Base-by-base conservation (phyloP, 2,329 filamentous ascomycete species). In the Pseudogymnoascus verrucosus region DNA sequence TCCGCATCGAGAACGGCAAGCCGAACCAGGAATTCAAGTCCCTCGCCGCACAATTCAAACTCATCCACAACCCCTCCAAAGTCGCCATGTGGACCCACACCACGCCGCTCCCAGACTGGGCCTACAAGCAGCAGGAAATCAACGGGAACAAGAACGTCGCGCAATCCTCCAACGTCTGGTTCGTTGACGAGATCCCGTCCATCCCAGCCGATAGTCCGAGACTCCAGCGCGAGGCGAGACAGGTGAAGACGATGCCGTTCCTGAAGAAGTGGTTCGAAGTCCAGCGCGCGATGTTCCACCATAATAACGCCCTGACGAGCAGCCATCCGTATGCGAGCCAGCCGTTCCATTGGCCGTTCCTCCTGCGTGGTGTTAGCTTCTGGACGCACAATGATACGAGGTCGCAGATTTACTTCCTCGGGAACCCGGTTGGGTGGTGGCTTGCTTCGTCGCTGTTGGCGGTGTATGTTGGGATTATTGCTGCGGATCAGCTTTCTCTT, bases 31-130 rank as follows among this genome's bases (percentile, higher is more conserved):
- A 93, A 64, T 96, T 98, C 81, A 93, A 91, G 80, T 93, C 89
- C 66, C 84, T 96, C 74, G 88, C 93, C 8, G 89, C 91, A 66
- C 90, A 96, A 78, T 97, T 99, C 84, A 98, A 97, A 79, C 84
- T 99, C 65, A 85, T 99, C 70, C 95, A 99, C 77, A 86, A 90
- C 72, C 92, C 93, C 6, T 96, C 91, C 76, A 96, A 96, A 76
- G 95, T 99, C 61, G 93, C 95, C 68, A 96, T 99, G 93, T 99
- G 95, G 95, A 99, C 95, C 28, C 93, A 98, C 76, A 89, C 89
- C 37, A 95, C 87, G 65, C 91, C 95, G 60, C 85, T 99, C n/a
- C 95, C 95, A 4, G 95, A 99, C 3, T 99, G 95, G 95, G 95
- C 84, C 26, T 93, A 90, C 80, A 95, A 96, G 76, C 95, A 99